These are phyloP conservation scores for Extremus antarcticus DNA, from an alignment of 495 filamentous ascomycete species.

Conservation along the genomic window DNA sequence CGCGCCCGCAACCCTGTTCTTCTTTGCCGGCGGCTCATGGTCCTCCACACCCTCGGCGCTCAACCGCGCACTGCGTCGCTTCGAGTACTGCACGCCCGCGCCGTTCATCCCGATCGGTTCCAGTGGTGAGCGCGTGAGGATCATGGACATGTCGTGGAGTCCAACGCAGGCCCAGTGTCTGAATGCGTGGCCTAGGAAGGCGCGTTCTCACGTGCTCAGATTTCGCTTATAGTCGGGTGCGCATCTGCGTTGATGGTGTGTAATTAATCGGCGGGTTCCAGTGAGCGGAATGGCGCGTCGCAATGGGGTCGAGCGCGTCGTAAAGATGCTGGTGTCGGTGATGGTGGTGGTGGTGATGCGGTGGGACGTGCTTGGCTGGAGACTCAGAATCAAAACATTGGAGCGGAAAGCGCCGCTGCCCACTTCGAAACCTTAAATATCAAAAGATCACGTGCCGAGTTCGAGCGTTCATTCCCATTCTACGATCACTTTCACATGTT, in stretches of 20 bases:
- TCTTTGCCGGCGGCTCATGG: constrained; percentile 16
- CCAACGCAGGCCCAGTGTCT: neutral
- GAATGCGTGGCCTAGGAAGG: constrained; percentile 1
- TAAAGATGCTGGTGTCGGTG: constrained; percentile 11
- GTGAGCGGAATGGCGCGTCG: constrained; percentile 13
- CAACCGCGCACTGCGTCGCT: constrained; percentile 26
- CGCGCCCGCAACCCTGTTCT: constrained; percentile 8
- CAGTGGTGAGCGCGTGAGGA: constrained; percentile 27
- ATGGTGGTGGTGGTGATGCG: too few relatives aligned
- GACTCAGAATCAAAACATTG: too few relatives aligned
- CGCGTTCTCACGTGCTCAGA: constrained; percentile 5
- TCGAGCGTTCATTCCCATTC: too few relatives aligned
- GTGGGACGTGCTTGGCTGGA: neutral
- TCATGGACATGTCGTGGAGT: constrained; percentile 23
- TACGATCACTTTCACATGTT: too few relatives aligned
- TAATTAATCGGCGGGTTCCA: neutral
- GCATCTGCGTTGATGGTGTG: neutral
- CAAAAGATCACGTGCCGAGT: neutral
- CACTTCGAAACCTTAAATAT: neutral
- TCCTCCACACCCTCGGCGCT: constrained; percentile 23
- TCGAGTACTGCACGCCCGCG: constrained; percentile 16
- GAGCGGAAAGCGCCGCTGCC: too few relatives aligned
- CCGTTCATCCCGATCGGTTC: constrained; percentile 28
- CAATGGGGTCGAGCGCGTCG: constrained; percentile 8
- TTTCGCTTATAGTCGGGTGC: neutral